Base-by-base conservation (phyloP, 23 red algal genomes). In the Pyropia yezoensis region DNA sequence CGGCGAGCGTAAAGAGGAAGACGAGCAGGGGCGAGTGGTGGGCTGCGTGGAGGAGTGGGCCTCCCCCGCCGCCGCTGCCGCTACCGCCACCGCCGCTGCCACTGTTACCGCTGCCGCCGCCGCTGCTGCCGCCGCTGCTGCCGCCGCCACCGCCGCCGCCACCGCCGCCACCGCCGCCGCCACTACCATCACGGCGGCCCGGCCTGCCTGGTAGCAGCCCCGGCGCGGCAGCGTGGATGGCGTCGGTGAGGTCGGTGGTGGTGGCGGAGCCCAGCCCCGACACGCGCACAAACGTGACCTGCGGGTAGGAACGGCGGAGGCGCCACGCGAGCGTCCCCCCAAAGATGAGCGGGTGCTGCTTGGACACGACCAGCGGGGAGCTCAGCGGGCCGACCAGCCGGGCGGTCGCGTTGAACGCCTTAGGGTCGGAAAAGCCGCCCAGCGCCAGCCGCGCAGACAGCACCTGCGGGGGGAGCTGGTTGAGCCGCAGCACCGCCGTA, bases 1-100 rank as follows among this genome's bases (percentile, higher is more conserved):
- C 84, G 26, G 84, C 84, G 49, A 78, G 77, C 3, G 84, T 79
- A 27, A 89, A 89, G 56, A 89, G 70, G 49, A 89, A 72, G 9
- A 89, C 84, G 13, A 63, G 62, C 20, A 89, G 67, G 84, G 71
- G 67, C 70, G 71, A 25, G 68, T 73, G 9, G 70, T 50, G 63
- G 71, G 71, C 9, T 17, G 61, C 6, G 84, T 76, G 16, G 73
- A 61, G 18, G 73, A 63, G 20, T 55, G 71, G 32, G 73, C 70
- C 66, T 71, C 33, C 39, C 84, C 75, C 49, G 74, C 61, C 8
- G 78, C 74, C 39, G 39, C 39, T 8, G 39, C 39, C 39, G 39
- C 39, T 8, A 47, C 39, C 39, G 0, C 39, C 39, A 13, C 30
- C 30, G 30, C 30, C 30, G 30, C 30, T 6, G 6, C 30, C 30